Conservation (phyloP, 192 early-diverging fungal species). For the Rhizoclosmatium sp. region DNA sequence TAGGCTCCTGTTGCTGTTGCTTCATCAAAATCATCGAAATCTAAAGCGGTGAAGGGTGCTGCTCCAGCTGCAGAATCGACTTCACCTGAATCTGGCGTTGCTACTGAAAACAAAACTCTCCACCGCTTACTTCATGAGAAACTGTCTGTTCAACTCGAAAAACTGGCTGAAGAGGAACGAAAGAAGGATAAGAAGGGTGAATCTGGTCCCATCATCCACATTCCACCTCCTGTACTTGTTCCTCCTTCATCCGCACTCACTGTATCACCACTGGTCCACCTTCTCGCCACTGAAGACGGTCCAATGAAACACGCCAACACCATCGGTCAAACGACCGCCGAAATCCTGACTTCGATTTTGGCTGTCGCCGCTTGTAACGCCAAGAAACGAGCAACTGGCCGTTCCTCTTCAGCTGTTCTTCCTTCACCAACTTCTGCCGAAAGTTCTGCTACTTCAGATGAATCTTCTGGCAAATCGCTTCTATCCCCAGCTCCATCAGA, state of each 20-base stretch:
- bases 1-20: not conserved
- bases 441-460: not conserved
- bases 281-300: not conserved
- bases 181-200: not conserved
- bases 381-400: not conserved
- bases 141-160: not conserved
- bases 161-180: constrained; percentile 7
- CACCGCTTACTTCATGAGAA: constrained; percentile 15
- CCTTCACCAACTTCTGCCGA: not conserved
- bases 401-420: not conserved
- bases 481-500: not conserved
- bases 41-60: too few species aligned
- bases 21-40: too few species aligned
- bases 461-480: not conserved
- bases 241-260: not conserved
- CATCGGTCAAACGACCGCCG: not conserved
- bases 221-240: not conserved
- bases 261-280: not conserved
- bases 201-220: not conserved
- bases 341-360: constrained; percentile 15
- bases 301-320: constrained; percentile 4
- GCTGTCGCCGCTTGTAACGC: constrained; percentile 1
- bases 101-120: constrained; percentile 6
- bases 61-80: too few species aligned
- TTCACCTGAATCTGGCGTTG: not conserved